Evolutionary conservation across 2,329 filamentous ascomycete genomes (phyloP).

Genomic region (Sphaerulina musiva): DNA sequence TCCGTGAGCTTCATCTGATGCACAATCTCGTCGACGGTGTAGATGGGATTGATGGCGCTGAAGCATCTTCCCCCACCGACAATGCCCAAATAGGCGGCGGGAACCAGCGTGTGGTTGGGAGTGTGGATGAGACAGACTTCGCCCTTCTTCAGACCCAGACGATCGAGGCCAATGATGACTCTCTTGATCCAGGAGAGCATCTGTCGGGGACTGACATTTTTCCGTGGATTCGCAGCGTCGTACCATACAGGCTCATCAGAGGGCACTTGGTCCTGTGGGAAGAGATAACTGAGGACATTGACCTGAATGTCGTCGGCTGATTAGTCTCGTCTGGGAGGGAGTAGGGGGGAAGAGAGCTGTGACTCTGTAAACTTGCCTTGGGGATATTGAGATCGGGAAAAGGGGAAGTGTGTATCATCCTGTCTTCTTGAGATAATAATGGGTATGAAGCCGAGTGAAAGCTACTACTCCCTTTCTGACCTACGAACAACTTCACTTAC

Average conservation of each 20-base stretch:
- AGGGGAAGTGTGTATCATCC: conserved; percentile 25
- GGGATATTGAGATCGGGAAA: conserved; percentile 27
- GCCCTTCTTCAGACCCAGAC: conserved; percentile 41
- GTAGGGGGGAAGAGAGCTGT: not conserved
- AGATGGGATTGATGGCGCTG: conserved; percentile 48
- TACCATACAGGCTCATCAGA: conserved; percentile 49
- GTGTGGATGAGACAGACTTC: conserved; percentile 52
- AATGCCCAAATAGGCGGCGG: conserved; percentile 49
- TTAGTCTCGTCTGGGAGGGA: not conserved
- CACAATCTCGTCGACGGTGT: conserved; percentile 48
- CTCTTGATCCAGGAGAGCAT: conserved; percentile 48
- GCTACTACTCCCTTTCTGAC: too few relatives aligned
- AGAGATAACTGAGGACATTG: conserved; percentile 39
- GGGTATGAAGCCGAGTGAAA: too few relatives aligned
- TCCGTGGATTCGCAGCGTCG: conserved; percentile 44
- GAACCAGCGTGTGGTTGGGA: conserved; percentile 51
- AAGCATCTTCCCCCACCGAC: conserved; percentile 50
- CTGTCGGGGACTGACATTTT: conserved; percentile 44
- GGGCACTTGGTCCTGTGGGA: conserved; percentile 30
- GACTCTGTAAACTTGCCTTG: conserved; percentile 13
- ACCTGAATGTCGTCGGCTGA: conserved; percentile 27
- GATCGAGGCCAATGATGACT: conserved; percentile 46
- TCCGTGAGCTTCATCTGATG: conserved; percentile 42
- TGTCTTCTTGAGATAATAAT: not conserved
- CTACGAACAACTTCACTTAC: not conserved